Evolutionary conservation across 192 early-diverging fungal genomes (phyloP).

Genomic region (Coemansia sp.): DNA sequence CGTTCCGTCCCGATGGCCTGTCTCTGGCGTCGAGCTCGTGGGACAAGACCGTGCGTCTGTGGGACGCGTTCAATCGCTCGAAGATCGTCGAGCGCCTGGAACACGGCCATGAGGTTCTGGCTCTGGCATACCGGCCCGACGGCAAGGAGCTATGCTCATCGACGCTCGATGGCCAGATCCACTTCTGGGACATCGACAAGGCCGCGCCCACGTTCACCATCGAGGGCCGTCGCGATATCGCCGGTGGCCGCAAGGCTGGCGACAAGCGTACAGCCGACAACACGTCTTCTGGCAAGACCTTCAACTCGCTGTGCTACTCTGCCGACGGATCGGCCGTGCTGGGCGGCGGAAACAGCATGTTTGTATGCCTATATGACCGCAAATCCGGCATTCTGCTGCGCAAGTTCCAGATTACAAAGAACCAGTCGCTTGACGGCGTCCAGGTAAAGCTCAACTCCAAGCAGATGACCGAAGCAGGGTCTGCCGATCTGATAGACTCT

Average conservation of each 20-base stretch:
- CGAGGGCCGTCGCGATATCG: conserved; percentile 92
- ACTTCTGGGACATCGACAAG: conserved; percentile 88
- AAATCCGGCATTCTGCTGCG: conserved; percentile 69
- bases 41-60: conserved; percentile 85
- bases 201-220: conserved; percentile 69
- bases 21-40: conserved; percentile 84
- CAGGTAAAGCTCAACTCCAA: conserved; percentile 83
- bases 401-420: conserved; percentile 89
- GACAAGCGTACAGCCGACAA: conserved; percentile 83
- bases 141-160: conserved; percentile 82
- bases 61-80: conserved; percentile 91
- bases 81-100: conserved; percentile 73
- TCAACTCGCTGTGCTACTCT: conserved; percentile 91
- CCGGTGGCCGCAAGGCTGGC: conserved; percentile 75
- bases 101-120: conserved; percentile 80
- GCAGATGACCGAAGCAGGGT: conserved; percentile 93
- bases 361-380: conserved; percentile 93
- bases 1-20: conserved; percentile 82
- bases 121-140: conserved; percentile 85
- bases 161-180: conserved; percentile 89
- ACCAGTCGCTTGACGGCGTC: conserved; percentile 91
- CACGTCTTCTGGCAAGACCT: conserved; percentile 77
- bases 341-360: conserved; percentile 93
- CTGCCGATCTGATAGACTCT: conserved; percentile 77
- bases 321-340: conserved; percentile 90